phyloP scores from a whole-genome alignment of 2,329 filamentous ascomycete species.

The Plenodomus tracheiphilus region DNA sequence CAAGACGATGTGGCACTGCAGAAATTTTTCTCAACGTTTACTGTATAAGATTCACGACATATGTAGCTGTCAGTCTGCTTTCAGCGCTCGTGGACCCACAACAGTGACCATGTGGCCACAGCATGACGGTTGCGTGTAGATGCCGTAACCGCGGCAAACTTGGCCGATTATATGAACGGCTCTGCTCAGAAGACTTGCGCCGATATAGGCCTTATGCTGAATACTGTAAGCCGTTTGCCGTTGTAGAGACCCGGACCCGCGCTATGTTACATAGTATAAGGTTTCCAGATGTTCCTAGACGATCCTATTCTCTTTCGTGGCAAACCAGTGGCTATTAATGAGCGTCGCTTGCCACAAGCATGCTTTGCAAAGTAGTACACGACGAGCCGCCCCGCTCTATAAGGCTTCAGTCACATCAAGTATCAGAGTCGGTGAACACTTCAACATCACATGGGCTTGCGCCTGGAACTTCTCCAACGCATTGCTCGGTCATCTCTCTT shows the following conservation, averaged over 20 bases:
- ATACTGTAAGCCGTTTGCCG: too few species aligned
- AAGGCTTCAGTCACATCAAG: neutral
- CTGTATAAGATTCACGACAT: constrained; percentile 3
- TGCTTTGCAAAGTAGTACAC: neutral
- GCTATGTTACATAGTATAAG: constrained; percentile 9
- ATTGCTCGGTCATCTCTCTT: neutral
- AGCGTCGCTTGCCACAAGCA: neutral
- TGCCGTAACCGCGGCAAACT: neutral
- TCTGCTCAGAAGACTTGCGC: neutral
- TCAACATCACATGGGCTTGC: neutral
- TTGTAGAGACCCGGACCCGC: neutral
- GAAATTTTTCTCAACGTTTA: neutral
- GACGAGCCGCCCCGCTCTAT: neutral
- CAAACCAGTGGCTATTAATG: neutral
- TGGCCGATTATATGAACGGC: neutral
- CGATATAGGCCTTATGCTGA: neutral
- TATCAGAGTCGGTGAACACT: neutral
- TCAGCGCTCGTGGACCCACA: neutral
- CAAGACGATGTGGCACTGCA: constrained; percentile 9
- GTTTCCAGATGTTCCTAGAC: neutral
- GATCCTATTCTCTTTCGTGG: neutral
- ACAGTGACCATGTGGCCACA: constrained; percentile 1
- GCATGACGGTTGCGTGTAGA: neutral
- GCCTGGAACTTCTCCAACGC: neutral
- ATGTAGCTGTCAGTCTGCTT: constrained; percentile 3